Evolutionary conservation across 2,329 filamentous ascomycete genomes (phyloP), one percentile per base, ranked within the genome.

Genomic region (Fusarium beomiforme): DNA sequence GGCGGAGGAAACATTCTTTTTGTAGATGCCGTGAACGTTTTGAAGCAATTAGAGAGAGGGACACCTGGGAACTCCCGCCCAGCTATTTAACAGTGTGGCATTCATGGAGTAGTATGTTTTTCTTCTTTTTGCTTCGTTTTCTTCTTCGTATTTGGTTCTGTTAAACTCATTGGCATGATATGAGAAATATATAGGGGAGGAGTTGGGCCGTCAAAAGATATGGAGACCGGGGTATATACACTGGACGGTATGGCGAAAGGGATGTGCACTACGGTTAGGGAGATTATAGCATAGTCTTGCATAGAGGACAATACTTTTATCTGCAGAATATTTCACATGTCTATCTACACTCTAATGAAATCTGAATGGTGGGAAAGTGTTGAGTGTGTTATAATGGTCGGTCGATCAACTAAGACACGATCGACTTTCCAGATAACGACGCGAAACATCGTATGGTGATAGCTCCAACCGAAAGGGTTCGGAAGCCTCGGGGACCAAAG

Each of bases 1-100:
- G 86, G 85, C 9, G 81, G 81, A 23, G 81, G 82, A 53, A 88
- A 82, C 71, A 83, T 85, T 49, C 75, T 89, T 53, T 85, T 87
- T 44, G 81, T 85, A 26, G 88, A 90, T 72, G 86, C 87, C 10
- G 80, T 87, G 6, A 79, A 82, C 4, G 87, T 89, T 55, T 71
- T 90, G 70, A 82, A 79, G 71, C 86, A 83, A 72, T 76, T 90
- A 56, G 85, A 87, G 71, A 85, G 68, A 80, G 82, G 3, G 79
- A 76, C 12, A 80, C 80, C 57, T 78, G 79, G 74, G 83, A 80
- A 24, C 72, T 74, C 37, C 69, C 64, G 43, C 59, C 44, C 31
- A 24, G 29, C 29, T 19, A 17, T 31, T 54, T 63, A 51, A 67
- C 44, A 63, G 50, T 21, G n/a, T 49, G 55, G 55, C 26, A 26